A percentile compares a stretch with the other conserved stretches of the same genome.
Evolutionary conservation across 768 basidiomycete genomes (phyloP).

Genomic region (Naganishia vishniacii): DNA sequence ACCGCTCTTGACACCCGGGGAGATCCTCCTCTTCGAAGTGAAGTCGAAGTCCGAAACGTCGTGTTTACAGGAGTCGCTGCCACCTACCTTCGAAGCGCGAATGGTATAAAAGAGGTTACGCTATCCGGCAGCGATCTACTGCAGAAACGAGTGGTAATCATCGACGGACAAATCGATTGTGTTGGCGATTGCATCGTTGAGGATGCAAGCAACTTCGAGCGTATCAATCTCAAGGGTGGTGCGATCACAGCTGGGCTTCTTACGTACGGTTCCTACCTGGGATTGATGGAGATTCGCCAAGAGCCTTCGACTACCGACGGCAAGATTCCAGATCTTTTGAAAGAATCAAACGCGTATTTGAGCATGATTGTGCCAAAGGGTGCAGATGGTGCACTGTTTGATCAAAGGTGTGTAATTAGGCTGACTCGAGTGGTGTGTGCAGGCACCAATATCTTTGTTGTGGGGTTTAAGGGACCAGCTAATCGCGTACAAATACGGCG

Average conservation of each 20-base stretch:
- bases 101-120: conserved; percentile 33
- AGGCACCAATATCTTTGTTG: not conserved
- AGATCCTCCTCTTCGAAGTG: conserved; percentile 62
- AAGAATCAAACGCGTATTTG: conserved; percentile 48
- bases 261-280: conserved; percentile 63
- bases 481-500: conserved; percentile 66
- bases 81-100: conserved; percentile 51
- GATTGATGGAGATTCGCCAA: conserved; percentile 62
- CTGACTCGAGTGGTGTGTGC: not conserved
- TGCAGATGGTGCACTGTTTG: conserved; percentile 68
- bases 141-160: conserved; percentile 53
- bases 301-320: conserved; percentile 69
- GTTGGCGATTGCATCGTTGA: conserved; percentile 44
- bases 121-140: not conserved
- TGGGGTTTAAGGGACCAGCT: conserved; percentile 9
- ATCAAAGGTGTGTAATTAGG: conserved; percentile 51
- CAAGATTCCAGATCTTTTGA: conserved; percentile 47
- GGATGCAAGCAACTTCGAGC: conserved; percentile 43
- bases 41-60: conserved; percentile 51
- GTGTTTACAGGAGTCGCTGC: conserved; percentile 63
- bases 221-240: conserved; percentile 64
- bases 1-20: conserved; percentile 68
- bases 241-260: conserved; percentile 58
- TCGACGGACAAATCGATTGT: conserved; percentile 58
- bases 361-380: conserved; percentile 55